These are phyloP conservation scores for Lentinula novae-zelandiae DNA, from an alignment of 1,284 basidiomycete genomes.

Conservation along the genomic window DNA sequence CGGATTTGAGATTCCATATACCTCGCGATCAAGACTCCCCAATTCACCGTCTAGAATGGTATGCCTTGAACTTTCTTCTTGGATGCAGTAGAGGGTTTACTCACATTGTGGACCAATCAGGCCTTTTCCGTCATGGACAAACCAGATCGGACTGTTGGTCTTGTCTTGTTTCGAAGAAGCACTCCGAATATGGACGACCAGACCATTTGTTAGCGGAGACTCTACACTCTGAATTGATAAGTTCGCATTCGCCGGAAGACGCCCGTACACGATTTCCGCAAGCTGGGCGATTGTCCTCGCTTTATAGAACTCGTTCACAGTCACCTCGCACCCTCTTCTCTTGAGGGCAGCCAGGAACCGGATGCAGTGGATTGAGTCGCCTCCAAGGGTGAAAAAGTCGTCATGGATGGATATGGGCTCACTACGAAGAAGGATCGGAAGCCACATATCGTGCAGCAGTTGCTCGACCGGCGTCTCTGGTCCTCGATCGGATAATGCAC, in stretches of 20 bases:
- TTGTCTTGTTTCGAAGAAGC: not conserved
- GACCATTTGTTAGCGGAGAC: not conserved
- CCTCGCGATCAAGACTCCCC: not conserved
- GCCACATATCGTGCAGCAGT: conserved; percentile 4
- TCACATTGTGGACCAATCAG: not conserved
- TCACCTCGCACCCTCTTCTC: not conserved
- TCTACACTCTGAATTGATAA: not conserved
- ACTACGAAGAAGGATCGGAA: not conserved
- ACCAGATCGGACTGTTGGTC: not conserved
- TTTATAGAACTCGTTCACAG: not conserved
- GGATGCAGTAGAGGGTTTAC: not conserved
- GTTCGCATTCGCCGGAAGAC: not conserved
- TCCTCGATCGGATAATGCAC: not conserved
- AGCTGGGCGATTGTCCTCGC: not conserved
- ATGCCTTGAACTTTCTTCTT: too few species aligned
- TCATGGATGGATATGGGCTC: not conserved
- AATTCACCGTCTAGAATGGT: not conserved
- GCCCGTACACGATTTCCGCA: not conserved
- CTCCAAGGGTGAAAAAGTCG: conserved; percentile 1
- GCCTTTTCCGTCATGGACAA: conserved; percentile 1
- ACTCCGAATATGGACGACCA: not conserved
- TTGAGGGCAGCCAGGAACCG: not conserved
- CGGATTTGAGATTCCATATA: conserved; percentile 3
- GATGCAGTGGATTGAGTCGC: conserved; percentile 1
- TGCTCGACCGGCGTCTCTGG: conserved; percentile 1